Evolutionary conservation across 2,329 filamentous ascomycete species (phyloP), one percentile per base, ranked within the genome.

Genomic region (Aspergillus bombycis): DNA sequence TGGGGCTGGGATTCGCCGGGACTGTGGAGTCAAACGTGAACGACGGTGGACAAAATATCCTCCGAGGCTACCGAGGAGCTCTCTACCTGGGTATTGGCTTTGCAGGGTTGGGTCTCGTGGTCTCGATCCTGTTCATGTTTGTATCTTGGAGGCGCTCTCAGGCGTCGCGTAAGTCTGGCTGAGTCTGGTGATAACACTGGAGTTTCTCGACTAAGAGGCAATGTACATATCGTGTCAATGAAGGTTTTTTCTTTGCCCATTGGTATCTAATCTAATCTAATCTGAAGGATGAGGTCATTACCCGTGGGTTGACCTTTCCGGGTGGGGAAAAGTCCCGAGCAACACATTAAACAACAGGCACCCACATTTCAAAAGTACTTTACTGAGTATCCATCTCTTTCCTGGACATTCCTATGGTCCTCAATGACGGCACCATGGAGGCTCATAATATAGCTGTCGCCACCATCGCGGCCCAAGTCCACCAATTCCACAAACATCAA

Each of bases 1-100:
- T 91, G 2, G 88, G 87, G 0, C 80, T 92, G 0, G 89, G 89
- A 0, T 83, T 92, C 54, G 89, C 89, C 0, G 88, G 88, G 0
- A 90, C 88, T 0, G 84, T 90, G 2, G 88, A 91, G 71, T 74
- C 77, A 1, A 72, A 84, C 54, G 75, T 83, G 48, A 79, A 80
- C 56, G 57, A 75, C 26, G 76, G 73, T 10, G 80, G 79, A 0
- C 59, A 21, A 11, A 72, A 80, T 57, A 56, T 68, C 1, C 60
- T 82, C 50, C 59, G 65, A 23, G 79, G 79, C 1, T 82, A 79
- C 58, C 73, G 79, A 5, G 75, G 75, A 2, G 79, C 78, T 4
- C 67, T 76, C 43, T 82, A 81, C 61, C 67, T 80, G 56, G 79
- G 75, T 1, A 77, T 79, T 36, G 76, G 75, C 2, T 62, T 76